Percentiles rank a stretch among this genome's conserved stretches.
Conservation (phyloP, 2,329 filamentous ascomycete species). For the Alternaria gansuensis region DNA sequence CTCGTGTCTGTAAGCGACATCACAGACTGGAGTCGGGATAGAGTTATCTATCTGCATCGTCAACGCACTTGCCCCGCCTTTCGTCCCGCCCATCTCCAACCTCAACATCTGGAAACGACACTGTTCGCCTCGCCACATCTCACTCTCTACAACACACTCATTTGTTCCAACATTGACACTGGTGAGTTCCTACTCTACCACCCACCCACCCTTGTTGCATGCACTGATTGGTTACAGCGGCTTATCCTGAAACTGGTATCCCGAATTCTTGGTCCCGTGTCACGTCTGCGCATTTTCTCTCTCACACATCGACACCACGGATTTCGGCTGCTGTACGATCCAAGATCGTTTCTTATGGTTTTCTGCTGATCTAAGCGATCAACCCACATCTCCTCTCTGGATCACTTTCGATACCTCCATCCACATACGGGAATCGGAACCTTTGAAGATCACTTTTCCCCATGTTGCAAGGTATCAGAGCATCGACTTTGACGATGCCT, state of each 20-base stretch:
- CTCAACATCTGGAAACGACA: slow-evolving; percentile 4
- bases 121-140: neutral
- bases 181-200: slow-evolving; percentile 10
- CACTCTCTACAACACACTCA: slow-evolving; percentile 5
- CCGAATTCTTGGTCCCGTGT: neutral
- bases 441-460: slow-evolving; percentile 23
- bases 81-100: slow-evolving; percentile 18
- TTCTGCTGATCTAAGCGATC: slow-evolving; percentile 7
- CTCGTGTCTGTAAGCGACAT: slow-evolving; percentile 13
- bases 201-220: neutral
- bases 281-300: neutral
- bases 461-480: slow-evolving; percentile 51
- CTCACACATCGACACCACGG: neutral
- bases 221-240: slow-evolving; percentile 8
- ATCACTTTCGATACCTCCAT: slow-evolving; percentile 11
- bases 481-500: slow-evolving; percentile 50
- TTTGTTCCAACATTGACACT: slow-evolving; percentile 1
- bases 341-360: slow-evolving; percentile 11
- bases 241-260: neutral
- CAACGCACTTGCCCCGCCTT: slow-evolving; percentile 24
- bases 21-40: slow-evolving; percentile 16
- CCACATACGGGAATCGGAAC: slow-evolving; percentile 11
- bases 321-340: slow-evolving; percentile 6
- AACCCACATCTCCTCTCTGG: neutral
- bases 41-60: slow-evolving; percentile 12